Base-by-base conservation (phyloP, 2,329 filamentous ascomycete genomes). In the Whalleya microplaca region DNA sequence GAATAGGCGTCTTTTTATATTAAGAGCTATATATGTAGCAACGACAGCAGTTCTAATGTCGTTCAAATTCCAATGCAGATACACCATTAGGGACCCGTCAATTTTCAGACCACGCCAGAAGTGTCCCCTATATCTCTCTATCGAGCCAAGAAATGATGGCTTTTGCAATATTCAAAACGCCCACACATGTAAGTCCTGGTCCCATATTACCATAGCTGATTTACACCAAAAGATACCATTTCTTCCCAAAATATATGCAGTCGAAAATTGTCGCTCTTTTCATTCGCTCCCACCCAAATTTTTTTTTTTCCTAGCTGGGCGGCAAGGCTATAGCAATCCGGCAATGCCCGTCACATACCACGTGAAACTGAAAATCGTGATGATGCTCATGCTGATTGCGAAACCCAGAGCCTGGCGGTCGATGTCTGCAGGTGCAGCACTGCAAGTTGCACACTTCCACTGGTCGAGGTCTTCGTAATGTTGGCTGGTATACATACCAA, bases 291-390 rank as follows among this genome's bases (percentile, higher is more conserved):
- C 42, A 5, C 23, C 16, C 21, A 29, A 5, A 6, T 37, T 14
- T 14, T 37, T 37, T 37, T 37, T 12, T 37, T 7, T 14, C 9
- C 3, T 37, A 37, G 14, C 5, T 8, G 32, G 32, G 6, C 4
- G 45, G 29, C 29, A 20, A 21, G 14, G 23, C 54, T 67, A 71
- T 51, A 69, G 43, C 21, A 76, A 68, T 37, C 75, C 65, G 8
- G 72, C 75, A 10, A 84, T 67, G 2, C 84, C 84, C 21, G 76
- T 76, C 40, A 86, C 83, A 64, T 87, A 87, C 84, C 84, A 87
- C 27, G 84, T 86, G 62, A 88, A 87, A 68, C 81, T 84, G 27
- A 83, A 61, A 3, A 87, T 74, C 1, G 84, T 87, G 43, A 85
- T 68, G 29, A 81, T 47, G 63, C 80, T 78, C 80, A 86, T 85